Evolutionary conservation across 2,329 filamentous ascomycete genomes (phyloP).

Genomic region (Passalora sequoiae): DNA sequence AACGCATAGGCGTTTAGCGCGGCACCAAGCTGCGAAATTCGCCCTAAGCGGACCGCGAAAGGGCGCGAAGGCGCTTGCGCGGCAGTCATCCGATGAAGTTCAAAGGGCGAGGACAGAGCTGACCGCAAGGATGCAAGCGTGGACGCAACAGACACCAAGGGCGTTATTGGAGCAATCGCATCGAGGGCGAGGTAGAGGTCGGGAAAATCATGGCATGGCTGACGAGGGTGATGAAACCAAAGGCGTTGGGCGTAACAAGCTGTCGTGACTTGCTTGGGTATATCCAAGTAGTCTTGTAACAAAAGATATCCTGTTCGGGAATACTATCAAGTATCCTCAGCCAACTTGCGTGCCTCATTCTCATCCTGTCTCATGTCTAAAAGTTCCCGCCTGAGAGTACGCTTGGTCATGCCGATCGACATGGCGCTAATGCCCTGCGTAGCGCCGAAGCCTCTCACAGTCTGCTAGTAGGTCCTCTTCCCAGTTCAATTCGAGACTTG

Average conservation of each 20-base stretch:
- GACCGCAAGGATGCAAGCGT: conserved; percentile 4
- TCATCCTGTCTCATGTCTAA: background rate
- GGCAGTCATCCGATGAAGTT: conserved; percentile 16
- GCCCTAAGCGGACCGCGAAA: conserved; percentile 37
- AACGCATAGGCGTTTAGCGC: conserved; percentile 41
- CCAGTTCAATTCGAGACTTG: no score
- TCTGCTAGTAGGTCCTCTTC: no score
- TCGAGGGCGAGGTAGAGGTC: background rate
- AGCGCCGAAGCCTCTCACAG: no score
- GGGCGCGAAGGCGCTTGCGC: conserved; percentile 32
- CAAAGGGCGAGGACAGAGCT: conserved; percentile 5
- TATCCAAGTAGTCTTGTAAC: conserved; percentile 6
- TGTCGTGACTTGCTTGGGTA: conserved; percentile 4
- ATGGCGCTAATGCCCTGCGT: no score
- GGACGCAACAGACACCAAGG: conserved; percentile 6
- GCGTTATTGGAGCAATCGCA: conserved; percentile 9
- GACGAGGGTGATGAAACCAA: conserved; percentile 11
- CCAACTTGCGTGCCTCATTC: background rate
- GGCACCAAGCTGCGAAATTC: conserved; percentile 45
- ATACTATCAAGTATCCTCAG: background rate
- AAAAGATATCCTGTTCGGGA: conserved; percentile 8
- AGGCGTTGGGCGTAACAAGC: conserved; percentile 9
- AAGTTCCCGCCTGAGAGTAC: no score
- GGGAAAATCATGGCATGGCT: conserved; percentile 8
- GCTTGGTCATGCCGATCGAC: no score